Evolutionary conservation across 108 stramenopile species (phyloP).

Genomic region (Nitzschia sp.): DNA sequence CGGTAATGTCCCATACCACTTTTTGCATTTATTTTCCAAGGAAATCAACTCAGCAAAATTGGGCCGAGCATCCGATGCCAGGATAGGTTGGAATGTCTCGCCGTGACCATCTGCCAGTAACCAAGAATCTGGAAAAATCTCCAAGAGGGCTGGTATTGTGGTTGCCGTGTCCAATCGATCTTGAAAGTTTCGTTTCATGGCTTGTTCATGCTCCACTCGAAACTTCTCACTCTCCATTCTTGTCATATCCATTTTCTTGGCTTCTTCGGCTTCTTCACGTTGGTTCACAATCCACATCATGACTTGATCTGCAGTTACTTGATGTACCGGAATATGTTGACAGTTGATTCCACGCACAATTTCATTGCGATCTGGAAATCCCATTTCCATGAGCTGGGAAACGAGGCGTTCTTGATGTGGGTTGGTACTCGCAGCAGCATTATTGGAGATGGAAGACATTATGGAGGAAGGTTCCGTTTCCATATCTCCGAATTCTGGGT

Average conservation of each 20-base stretch:
- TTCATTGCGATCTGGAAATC: constrained; percentile 19
- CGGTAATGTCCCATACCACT: constrained; percentile 52
- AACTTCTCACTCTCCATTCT: constrained; percentile 47
- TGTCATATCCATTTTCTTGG: constrained; percentile 54
- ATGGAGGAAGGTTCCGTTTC: too few relatives aligned
- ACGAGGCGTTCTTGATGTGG: too few relatives aligned
- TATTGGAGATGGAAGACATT: too few relatives aligned
- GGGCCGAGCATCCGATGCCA: neutral
- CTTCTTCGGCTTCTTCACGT: constrained; percentile 61
- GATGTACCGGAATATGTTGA: neutral
- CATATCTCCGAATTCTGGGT: too few relatives aligned
- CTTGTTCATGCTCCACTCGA: constrained; percentile 34
- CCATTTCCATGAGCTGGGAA: constrained; percentile 22
- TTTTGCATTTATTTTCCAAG: constrained; percentile 51
- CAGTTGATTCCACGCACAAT: constrained; percentile 24
- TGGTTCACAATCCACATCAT: constrained; percentile 68
- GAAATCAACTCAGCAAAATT: constrained; percentile 29
- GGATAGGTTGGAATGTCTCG: neutral
- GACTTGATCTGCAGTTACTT: constrained; percentile 38
- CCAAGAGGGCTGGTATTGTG: constrained; percentile 5
- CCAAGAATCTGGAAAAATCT: constrained; percentile 19
- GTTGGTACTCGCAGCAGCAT: too few relatives aligned
- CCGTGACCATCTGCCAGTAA: constrained; percentile 6
- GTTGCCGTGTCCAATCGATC: neutral
- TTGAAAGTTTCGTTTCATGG: neutral